Base-by-base conservation (phyloP, 2,329 filamentous ascomycete genomes). In the Pleomassaria siparia region DNA sequence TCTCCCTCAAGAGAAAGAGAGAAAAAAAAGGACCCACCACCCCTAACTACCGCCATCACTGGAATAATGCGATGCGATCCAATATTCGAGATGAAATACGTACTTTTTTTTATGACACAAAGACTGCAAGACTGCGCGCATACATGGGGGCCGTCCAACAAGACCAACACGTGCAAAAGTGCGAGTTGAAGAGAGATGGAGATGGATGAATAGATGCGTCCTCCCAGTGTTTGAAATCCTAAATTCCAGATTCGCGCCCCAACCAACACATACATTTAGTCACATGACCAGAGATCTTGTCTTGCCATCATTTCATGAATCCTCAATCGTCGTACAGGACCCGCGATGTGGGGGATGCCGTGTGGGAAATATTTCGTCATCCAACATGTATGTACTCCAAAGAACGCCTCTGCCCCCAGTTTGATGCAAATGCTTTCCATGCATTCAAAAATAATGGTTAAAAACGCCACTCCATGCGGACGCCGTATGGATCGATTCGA, bases 401-500 rank as follows among this genome's bases (percentile, higher is more conserved):
- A 57, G 65, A 68, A 28, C 7, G 12, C 25, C 8, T n/a, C 29
- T 63, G 46, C 52, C 47, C 61, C 62, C 63, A 51, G 48, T 49
- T 58, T 59, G 51, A 62, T 65, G 59, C 60, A 62, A 63, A 66
- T 66, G 63, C 63, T 53, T n/a, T 55, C 55, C 55, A 48, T 57
- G 54, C 58, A 54, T 47, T 47, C 47, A 49, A 51, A 46, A 33
- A 40, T 25, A 21, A 21, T 35, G 12, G 18, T 20, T 16, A 16
- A 53, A 60, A 70, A 69, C 66, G 64, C 66, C 66, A 56, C 59
- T 62, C 58, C 58, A 68, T 69, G 66, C 66, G 63, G 56, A 64
- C 62, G 60, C 59, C 67, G 50, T 53, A 54, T 52, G 58, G 52
- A 42, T 55, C 60, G 50, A 54, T 56, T 54, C n/a, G 15, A 24